Percentiles rank a stretch among this genome's conserved stretches.
These are phyloP conservation scores for Exophiala dermatitidis DNA, from an alignment of 2,329 filamentous ascomycete species.

Conservation along the genomic window DNA sequence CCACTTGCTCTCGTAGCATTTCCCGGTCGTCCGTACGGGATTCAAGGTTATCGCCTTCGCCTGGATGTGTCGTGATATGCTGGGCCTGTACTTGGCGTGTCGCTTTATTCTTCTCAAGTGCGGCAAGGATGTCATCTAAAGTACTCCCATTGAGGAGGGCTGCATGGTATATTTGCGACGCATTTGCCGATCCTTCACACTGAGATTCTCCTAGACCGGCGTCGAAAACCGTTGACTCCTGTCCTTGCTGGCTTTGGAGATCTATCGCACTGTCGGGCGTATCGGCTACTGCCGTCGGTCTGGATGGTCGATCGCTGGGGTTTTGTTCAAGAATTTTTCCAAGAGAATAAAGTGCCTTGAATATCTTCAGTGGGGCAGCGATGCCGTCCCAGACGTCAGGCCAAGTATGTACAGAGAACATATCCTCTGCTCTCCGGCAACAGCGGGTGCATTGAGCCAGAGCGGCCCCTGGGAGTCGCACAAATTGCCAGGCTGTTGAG, in stretches of 20 bases:
- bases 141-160: constrained; percentile 15
- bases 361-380: constrained; percentile 3
- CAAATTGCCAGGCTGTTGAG: constrained; percentile 11
- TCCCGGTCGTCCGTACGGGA: not conserved
- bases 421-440: not conserved
- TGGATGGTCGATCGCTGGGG: constrained; percentile 6
- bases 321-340: constrained; percentile 10
- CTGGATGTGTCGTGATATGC: not conserved
- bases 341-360: constrained; percentile 12
- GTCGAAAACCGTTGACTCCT: not conserved
- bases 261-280: constrained; percentile 4
- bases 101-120: constrained; percentile 7
- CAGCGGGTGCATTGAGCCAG: constrained; percentile 2
- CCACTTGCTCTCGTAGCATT: not conserved
- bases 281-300: not conserved
- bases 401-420: constrained; percentile 1
- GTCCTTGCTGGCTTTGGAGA: constrained; percentile 5
- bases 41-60: not conserved
- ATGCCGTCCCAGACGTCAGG: constrained; percentile 2
- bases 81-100: not conserved
- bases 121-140: constrained; percentile 17
- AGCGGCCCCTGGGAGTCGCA: constrained; percentile 3
- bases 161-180: constrained; percentile 18
- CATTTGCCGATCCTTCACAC: constrained; percentile 3
- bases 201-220: not conserved